These are phyloP conservation scores for Termitomyces sp. DNA, from an alignment of 768 basidiomycete species.

Conservation along the genomic window DNA sequence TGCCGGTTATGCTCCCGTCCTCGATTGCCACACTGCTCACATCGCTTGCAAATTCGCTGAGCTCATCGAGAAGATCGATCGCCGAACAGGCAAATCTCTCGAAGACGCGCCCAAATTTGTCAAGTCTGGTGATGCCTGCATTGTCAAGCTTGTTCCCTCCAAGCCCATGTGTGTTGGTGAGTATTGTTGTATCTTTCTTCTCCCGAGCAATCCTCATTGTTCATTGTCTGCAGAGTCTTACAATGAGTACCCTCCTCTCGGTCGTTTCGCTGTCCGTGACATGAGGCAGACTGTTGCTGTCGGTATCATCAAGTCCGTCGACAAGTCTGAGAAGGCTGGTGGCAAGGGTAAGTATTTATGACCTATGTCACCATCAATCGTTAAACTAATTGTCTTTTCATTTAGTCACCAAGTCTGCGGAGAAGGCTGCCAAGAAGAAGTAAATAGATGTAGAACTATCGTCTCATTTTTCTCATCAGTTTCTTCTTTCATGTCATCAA, in stretches of 20 bases:
- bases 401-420: constrained; percentile 88
- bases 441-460: constrained; percentile 80
- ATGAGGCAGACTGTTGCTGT: constrained; percentile 99
- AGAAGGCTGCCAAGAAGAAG: constrained; percentile 96
- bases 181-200: constrained; percentile 12
- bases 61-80: constrained; percentile 99
- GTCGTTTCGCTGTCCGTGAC: constrained; percentile 99
- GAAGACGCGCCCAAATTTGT: constrained; percentile 92
- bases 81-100: constrained; percentile 92
- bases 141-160: constrained; percentile 93
- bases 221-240: constrained; percentile 70
- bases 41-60: constrained; percentile 99
- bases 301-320: constrained; percentile 97
- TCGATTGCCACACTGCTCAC: constrained; percentile 99
- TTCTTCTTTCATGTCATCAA: constrained; percentile 39
- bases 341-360: constrained; percentile 67
- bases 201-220: neutral
- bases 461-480: constrained; percentile 55
- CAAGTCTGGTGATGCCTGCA: constrained; percentile 99
- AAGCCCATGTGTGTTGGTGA: constrained; percentile 75
- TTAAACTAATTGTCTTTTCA: neutral
- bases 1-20: constrained; percentile 97
- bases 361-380: neutral
- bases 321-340: constrained; percentile 85
- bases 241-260: constrained; percentile 97